These are phyloP conservation scores for Daldinia loculata DNA, from an alignment of 495 filamentous ascomycete genomes.

Conservation along the genomic window DNA sequence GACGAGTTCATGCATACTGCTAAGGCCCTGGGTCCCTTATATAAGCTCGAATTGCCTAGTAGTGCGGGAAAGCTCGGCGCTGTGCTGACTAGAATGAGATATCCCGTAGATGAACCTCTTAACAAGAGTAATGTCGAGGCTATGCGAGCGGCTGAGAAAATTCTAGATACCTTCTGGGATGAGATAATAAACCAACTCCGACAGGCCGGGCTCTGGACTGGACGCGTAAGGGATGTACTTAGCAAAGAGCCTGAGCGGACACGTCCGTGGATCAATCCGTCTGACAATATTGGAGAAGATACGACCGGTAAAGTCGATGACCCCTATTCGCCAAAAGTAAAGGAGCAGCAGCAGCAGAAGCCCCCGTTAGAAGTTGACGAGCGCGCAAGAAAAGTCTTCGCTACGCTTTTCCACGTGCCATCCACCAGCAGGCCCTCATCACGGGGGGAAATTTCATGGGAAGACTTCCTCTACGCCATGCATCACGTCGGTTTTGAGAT, in stretches of 20 bases:
- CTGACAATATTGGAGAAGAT: neutral
- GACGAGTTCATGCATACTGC: neutral
- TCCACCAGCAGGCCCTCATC: neutral
- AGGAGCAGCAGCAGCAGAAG: neutral
- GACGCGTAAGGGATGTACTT: neutral
- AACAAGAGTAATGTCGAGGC: neutral
- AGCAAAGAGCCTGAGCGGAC: neutral
- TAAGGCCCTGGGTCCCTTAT: neutral
- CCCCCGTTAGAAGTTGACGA: neutral
- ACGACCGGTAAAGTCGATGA: neutral
- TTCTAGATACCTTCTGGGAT: neutral
- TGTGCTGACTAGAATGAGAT: neutral
- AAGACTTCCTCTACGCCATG: neutral
- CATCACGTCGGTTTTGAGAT: neutral
- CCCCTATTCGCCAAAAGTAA: no score
- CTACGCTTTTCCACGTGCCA: neutral
- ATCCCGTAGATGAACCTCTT: neutral
- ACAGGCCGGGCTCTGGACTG: neutral
- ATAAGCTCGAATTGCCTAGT: neutral
- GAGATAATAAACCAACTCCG: neutral
- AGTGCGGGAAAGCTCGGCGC: neutral
- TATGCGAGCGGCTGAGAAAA: neutral
- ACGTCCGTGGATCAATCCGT: neutral
- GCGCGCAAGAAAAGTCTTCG: neutral
- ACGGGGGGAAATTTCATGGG: neutral